Conservation (phyloP, 2,329 filamentous ascomycete genomes). For the Colletotrichum truncatum region DNA sequence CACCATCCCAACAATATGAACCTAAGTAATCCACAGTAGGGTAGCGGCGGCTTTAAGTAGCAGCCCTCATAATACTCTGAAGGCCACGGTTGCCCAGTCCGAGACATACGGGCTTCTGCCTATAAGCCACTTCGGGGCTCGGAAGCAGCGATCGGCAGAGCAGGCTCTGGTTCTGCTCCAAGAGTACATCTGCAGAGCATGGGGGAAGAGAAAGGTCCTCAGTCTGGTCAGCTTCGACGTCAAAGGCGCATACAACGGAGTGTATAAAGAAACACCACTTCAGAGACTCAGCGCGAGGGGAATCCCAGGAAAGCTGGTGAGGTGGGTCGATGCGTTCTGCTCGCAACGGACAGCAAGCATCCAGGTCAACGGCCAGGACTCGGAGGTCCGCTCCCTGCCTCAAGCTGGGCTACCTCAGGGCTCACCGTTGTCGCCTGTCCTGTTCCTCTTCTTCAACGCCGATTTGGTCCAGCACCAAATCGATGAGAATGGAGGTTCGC, state of each 20-base stretch:
- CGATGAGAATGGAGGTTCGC: slow-evolving; percentile 21
- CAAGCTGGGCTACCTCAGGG: slow-evolving; percentile 40
- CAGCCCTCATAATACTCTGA: too few species aligned
- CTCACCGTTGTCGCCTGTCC: slow-evolving; percentile 44
- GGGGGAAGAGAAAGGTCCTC: slow-evolving; percentile 35
- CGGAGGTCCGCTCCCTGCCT: slow-evolving; percentile 24
- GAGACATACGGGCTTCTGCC: not conserved
- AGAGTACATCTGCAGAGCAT: slow-evolving; percentile 2
- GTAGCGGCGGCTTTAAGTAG: not conserved
- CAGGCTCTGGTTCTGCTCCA: not conserved
- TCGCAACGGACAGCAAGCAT: slow-evolving; percentile 35
- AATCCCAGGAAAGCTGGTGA: slow-evolving; percentile 31
- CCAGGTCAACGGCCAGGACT: slow-evolving; percentile 32
- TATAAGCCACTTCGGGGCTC: not conserved
- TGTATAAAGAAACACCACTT: slow-evolving; percentile 42
- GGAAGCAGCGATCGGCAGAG: slow-evolving; percentile 3
- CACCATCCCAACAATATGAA: not conserved
- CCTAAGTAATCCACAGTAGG: too few species aligned
- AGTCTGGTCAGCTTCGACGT: slow-evolving; percentile 48
- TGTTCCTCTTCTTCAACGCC: slow-evolving; percentile 44
- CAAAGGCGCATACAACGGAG: slow-evolving; percentile 50
- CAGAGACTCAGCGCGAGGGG: slow-evolving; percentile 33
- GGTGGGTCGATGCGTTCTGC: slow-evolving; percentile 37
- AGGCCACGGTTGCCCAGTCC: too few species aligned
- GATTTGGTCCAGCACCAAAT: slow-evolving; percentile 39